A percentile compares a stretch with the other conserved stretches of the same genome.
phyloP scores from a whole-genome alignment of 495 filamentous ascomycete genomes.

The Penicillium fimorum region DNA sequence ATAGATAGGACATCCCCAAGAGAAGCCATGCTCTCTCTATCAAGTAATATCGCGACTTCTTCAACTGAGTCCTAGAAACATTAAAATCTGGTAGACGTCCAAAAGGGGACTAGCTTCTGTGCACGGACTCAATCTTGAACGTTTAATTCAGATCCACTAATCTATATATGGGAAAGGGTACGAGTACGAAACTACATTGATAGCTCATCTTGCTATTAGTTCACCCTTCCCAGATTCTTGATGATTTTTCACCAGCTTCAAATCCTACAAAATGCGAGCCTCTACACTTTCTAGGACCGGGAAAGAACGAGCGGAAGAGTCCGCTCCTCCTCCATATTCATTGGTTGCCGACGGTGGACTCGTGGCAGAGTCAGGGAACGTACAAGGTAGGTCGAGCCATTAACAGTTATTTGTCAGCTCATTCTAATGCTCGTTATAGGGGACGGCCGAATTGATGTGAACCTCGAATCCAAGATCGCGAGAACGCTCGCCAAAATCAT shows the following conservation, averaged over 20 bases:
- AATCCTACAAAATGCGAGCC: background rate
- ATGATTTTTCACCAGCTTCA: background rate
- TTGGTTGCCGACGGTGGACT: background rate
- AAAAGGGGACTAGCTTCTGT: background rate
- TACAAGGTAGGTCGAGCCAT: background rate
- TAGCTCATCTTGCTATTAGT: background rate
- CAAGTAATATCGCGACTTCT: too few species aligned
- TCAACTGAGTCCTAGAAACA: too few species aligned
- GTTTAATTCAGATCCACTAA: background rate
- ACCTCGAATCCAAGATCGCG: conserved; percentile 24
- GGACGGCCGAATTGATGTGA: conserved; percentile 26
- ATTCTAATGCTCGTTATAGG: conserved; percentile 3
- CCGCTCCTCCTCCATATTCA: background rate
- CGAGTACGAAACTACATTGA: background rate
- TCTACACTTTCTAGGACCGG: background rate
- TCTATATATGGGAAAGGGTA: background rate
- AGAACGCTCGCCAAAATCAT: conserved; percentile 19
- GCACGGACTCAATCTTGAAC: background rate
- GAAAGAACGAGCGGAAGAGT: background rate
- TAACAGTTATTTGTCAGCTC: background rate
- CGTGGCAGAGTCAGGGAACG: background rate
- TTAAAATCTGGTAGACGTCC: background rate
- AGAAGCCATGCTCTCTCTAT: too few species aligned
- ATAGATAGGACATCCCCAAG: too few species aligned
- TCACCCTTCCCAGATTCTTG: background rate